A percentile compares a stretch with the other conserved stretches of the same genome.
Evolutionary conservation across 2,329 filamentous ascomycete species (phyloP).

Genomic region (Fusarium domesticum): DNA sequence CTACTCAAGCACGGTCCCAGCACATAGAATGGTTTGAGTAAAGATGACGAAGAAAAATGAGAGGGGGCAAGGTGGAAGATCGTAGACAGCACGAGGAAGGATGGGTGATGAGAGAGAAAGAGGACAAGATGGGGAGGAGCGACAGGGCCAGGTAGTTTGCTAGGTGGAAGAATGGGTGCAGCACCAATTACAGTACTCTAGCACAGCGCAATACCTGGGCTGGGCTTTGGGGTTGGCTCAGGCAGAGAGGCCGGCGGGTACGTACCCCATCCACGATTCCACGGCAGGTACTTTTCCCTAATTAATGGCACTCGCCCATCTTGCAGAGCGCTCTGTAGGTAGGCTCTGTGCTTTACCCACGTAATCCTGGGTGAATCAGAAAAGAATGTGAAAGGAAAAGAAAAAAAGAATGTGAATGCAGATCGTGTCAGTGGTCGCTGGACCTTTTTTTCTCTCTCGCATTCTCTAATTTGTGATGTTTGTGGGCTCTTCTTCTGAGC

Average conservation of each 20-base stretch:
- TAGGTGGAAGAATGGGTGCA: slow-evolving; percentile 28
- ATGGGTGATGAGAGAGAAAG: slow-evolving; percentile 34
- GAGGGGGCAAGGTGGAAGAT: slow-evolving; percentile 26
- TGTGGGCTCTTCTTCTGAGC: slow-evolving; percentile 12
- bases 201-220: slow-evolving; percentile 25
- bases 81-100: slow-evolving; percentile 35
- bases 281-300: slow-evolving; percentile 20
- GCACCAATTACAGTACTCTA: slow-evolving; percentile 12
- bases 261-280: slow-evolving; percentile 28
- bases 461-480: not conserved
- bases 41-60: slow-evolving; percentile 18
- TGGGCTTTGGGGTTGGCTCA: slow-evolving; percentile 28
- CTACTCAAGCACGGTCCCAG: slow-evolving; percentile 28
- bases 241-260: slow-evolving; percentile 24
- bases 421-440: not conserved
- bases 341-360: slow-evolving; percentile 3
- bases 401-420: not conserved
- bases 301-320: slow-evolving; percentile 11
- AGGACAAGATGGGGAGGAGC: slow-evolving; percentile 36
- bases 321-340: slow-evolving; percentile 8
- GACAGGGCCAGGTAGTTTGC: slow-evolving; percentile 35
- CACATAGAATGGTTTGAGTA: slow-evolving; percentile 19
- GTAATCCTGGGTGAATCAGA: not conserved
- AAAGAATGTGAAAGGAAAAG: not conserved
- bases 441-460: not conserved